phyloP scores from a whole-genome alignment of 2,329 filamentous ascomycete species.

The Colletotrichum falcatum region DNA sequence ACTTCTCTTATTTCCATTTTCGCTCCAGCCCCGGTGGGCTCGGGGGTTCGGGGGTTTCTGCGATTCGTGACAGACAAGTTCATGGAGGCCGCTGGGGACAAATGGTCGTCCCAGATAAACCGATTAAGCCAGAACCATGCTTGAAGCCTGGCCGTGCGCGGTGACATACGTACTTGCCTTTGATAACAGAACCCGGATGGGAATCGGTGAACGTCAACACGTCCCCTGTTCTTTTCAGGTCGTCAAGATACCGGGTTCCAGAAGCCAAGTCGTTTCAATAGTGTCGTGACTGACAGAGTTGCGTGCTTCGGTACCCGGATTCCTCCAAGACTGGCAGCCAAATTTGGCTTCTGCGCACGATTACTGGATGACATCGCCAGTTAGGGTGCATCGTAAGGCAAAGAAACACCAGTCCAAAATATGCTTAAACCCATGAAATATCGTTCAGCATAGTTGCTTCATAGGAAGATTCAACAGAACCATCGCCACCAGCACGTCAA shows the following conservation, averaged over 20 bases:
- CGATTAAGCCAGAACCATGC: neutral
- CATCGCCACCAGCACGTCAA: too few relatives aligned
- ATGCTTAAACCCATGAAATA: too few relatives aligned
- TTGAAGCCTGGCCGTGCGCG: neutral
- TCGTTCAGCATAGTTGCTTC: too few relatives aligned
- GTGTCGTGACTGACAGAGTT: neutral
- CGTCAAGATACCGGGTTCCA: too few relatives aligned
- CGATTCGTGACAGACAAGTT: neutral
- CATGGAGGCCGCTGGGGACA: neutral
- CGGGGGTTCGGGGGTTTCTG: neutral
- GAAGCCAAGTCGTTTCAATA: accelerated
- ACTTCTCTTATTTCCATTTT: neutral
- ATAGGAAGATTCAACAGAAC: too few relatives aligned
- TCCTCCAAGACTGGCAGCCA: neutral
- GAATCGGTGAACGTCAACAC: neutral
- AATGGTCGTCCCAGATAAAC: neutral
- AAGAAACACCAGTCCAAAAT: too few relatives aligned
- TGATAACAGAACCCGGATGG: neutral
- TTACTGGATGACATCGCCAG: too few relatives aligned
- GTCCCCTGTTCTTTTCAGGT: neutral
- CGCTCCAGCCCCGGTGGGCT: neutral
- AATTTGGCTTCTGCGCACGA: too few relatives aligned
- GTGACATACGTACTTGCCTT: neutral
- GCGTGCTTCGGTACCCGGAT: neutral
- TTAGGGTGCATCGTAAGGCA: too few relatives aligned